Conservation (phyloP, 192 early-diverging fungal species). For the Phlyctochytrium arcticum region DNA sequence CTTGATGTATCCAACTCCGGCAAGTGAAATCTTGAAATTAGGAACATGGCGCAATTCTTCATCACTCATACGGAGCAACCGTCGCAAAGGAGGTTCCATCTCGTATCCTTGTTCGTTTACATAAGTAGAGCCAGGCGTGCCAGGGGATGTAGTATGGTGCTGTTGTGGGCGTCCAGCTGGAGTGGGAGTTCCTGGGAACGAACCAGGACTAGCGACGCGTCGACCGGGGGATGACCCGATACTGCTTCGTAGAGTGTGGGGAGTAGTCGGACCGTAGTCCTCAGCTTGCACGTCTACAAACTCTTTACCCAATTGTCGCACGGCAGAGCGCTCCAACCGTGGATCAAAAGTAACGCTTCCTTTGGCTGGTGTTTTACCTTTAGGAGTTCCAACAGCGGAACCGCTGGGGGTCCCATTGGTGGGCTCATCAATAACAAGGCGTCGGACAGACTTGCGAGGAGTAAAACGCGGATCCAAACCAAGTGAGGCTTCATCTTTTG, state of each 20-base stretch:
- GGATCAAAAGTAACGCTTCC: slow-evolving; percentile 16
- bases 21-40: slow-evolving; percentile 70
- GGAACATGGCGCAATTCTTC: slow-evolving; percentile 66
- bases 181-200: background rate
- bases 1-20: slow-evolving; percentile 66
- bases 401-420: slow-evolving; percentile 6
- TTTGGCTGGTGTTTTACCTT: background rate
- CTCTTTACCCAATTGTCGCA: background rate
- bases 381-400: too few species aligned
- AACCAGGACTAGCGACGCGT: background rate
- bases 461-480: slow-evolving; percentile 64
- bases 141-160: background rate
- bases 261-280: background rate
- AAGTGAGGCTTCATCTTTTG: slow-evolving; percentile 23
- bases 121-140: background rate
- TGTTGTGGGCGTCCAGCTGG: background rate
- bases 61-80: slow-evolving; percentile 64
- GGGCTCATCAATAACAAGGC: slow-evolving; percentile 53
- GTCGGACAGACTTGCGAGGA: slow-evolving; percentile 70
- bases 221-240: background rate
- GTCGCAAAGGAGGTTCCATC: slow-evolving; percentile 67
- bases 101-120: slow-evolving; percentile 70
- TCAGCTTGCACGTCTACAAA: background rate
- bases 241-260: background rate
- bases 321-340: background rate